Evolutionary conservation across 1,284 basidiomycete genomes (phyloP).

Genomic region (Pseudozyma sp.): DNA sequence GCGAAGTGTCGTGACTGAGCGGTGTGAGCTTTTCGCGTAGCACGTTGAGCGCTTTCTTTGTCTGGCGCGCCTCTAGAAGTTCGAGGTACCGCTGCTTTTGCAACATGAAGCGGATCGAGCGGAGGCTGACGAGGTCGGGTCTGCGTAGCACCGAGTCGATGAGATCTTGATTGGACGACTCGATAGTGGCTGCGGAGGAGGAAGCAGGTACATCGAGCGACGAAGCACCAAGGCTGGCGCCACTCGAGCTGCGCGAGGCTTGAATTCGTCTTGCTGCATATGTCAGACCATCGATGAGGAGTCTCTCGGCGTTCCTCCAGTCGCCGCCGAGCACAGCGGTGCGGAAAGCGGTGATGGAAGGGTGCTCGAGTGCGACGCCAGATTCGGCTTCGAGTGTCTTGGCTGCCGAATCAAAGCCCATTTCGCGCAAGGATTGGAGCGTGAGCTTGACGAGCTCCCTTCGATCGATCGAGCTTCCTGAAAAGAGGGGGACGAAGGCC

Average conservation of each 20-base stretch:
- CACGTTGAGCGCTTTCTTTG: slow-evolving; percentile 84
- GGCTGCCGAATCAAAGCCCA: slow-evolving; percentile 93
- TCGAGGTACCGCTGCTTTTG: slow-evolving; percentile 96
- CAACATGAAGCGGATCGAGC: slow-evolving; percentile 83
- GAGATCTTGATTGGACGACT: slow-evolving; percentile 22
- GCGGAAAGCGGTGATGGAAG: slow-evolving; percentile 83
- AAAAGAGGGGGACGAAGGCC: slow-evolving; percentile 31
- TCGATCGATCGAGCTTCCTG: slow-evolving; percentile 71
- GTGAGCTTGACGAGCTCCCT: slow-evolving; percentile 92
- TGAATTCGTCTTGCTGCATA: slow-evolving; percentile 45
- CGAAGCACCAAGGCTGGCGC: background rate
- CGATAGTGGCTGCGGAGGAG: slow-evolving; percentile 14
- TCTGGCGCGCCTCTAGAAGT: slow-evolving; percentile 84
- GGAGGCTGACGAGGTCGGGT: slow-evolving; percentile 43
- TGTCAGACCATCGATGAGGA: slow-evolving; percentile 73
- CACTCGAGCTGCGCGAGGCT: slow-evolving; percentile 14
- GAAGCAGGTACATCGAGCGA: slow-evolving; percentile 16
- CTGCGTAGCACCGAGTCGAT: slow-evolving; percentile 54
- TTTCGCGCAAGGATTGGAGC: slow-evolving; percentile 88
- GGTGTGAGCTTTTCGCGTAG: slow-evolving; percentile 88
- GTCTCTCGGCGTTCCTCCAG: slow-evolving; percentile 83
- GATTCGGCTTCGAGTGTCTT: slow-evolving; percentile 90
- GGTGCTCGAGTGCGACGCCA: slow-evolving; percentile 85
- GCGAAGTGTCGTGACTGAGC: slow-evolving; percentile 53
- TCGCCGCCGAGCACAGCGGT: slow-evolving; percentile 82